Evolutionary conservation across 768 basidiomycete species (phyloP), one percentile per base, ranked within the genome.

Genomic region (Naganishia onofrii): DNA sequence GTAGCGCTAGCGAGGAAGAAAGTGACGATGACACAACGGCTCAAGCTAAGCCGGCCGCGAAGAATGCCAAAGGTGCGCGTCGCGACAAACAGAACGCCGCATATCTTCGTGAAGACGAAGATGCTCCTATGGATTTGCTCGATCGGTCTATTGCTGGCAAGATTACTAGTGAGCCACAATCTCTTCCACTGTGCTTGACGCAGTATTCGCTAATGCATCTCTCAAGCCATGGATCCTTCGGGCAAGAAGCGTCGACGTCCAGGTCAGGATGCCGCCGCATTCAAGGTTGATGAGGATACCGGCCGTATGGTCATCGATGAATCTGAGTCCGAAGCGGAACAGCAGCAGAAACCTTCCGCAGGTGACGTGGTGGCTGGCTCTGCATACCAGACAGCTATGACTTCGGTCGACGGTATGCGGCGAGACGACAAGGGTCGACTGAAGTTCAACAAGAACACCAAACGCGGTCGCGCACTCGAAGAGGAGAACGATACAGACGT

Each of bases 391-490:
- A 92, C 96, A 81, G 87, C 84, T 58, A 77, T 95, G 69, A 88
- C 88, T 10, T 93, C 92, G 7, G 88, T 87, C 28, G 95, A 97
- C 79, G 95, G 94, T 26, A 93, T 93, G 82, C 89, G 86, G 2
- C 87, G 94, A 32, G 91, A 92, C 28, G 84, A 88, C 0, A 88
- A 87, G 71, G 96, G 96, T 6, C 87, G 87, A 66, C 82, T 98
- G 78, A 94, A 92, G 81, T 97, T 98, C 83, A 92, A 96, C 84
- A 97, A 96, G 80, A 89, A 95, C 76, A 97, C 93, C 44, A 98
- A 94, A 82, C 93, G 95, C 81, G 88, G 93, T 69, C 83, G 93
- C 70, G 85, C 90, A 60, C 88, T 88, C 64, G 86, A 88, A 69
- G 80, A 78, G 38, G 81, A 83, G n/a, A 87, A 87, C 21, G 83